Evolutionary conservation across 1,284 basidiomycete species (phyloP).

Genomic region (Tilletia indica): DNA sequence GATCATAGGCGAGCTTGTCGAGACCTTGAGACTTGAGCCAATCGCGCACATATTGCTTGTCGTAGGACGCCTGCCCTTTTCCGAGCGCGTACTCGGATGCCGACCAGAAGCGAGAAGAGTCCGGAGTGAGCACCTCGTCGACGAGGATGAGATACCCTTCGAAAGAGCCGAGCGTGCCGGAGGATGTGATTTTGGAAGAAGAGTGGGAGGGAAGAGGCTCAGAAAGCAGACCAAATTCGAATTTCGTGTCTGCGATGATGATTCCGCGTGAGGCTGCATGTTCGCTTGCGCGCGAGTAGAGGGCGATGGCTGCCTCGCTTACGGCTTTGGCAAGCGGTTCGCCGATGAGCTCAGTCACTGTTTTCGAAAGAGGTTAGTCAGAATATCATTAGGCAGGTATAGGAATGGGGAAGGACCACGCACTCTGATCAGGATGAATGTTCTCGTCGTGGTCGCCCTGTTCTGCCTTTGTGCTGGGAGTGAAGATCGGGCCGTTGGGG

Average conservation of each 20-base stretch:
- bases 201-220: conserved; percentile 24
- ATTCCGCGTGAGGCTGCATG: conserved; percentile 77
- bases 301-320: conserved; percentile 64
- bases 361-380: too few species aligned
- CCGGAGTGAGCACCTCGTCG: conserved; percentile 93
- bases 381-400: neutral
- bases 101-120: conserved; percentile 96
- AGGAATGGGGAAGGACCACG: conserved; percentile 20
- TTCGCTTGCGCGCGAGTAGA: conserved; percentile 75
- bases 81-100: conserved; percentile 72
- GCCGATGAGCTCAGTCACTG: conserved; percentile 42
- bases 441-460: conserved; percentile 95
- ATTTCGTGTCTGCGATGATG: conserved; percentile 93
- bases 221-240: conserved; percentile 72
- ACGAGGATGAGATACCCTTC: conserved; percentile 72
- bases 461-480: conserved; percentile 95
- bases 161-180: conserved; percentile 15
- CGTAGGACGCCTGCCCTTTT: conserved; percentile 80
- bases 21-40: conserved; percentile 61
- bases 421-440: conserved; percentile 85
- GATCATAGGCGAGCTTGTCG: conserved; percentile 9
- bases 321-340: conserved; percentile 66
- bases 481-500: conserved; percentile 71
- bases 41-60: conserved; percentile 94
- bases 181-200: conserved; percentile 26